Evolutionary conservation across 2,329 filamentous ascomycete species (phyloP).

Genomic region (Fusarium humuli): DNA sequence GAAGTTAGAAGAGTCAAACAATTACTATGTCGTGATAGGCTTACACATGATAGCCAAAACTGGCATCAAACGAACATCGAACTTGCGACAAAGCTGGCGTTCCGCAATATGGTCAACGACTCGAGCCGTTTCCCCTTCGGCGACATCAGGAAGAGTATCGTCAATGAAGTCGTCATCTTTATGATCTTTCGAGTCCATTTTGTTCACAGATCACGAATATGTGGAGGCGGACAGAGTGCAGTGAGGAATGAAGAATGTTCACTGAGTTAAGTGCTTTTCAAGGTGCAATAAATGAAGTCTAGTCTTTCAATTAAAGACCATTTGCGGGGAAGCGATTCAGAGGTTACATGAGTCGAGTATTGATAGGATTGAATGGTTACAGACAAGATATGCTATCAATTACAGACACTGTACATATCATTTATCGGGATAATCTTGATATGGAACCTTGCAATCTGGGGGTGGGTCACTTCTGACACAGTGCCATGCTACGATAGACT

Average conservation of each 20-base stretch:
- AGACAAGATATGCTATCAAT: not conserved
- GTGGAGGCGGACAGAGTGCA: not conserved
- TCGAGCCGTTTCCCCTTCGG: not conserved
- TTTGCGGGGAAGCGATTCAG: not conserved
- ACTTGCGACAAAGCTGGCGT: slow-evolving; percentile 18
- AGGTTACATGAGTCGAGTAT: not conserved
- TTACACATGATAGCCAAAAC: slow-evolving; percentile 20
- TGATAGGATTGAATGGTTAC: slow-evolving; percentile 3
- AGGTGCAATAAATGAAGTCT: not conserved
- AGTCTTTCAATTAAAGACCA: not conserved
- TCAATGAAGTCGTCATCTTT: slow-evolving; percentile 10
- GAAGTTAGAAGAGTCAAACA: not conserved
- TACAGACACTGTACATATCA: not conserved
- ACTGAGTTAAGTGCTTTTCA: accelerated
- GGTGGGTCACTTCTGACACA: not conserved
- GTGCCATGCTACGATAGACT: not conserved
- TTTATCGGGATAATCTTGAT: not conserved
- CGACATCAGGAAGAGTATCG: slow-evolving; percentile 3
- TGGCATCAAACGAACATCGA: slow-evolving; percentile 10
- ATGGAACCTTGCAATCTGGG: slow-evolving; percentile 1
- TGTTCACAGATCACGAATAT: not conserved
- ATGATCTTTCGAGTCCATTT: slow-evolving; percentile 10
- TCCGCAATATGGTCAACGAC: slow-evolving; percentile 16
- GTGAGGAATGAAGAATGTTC: not conserved
- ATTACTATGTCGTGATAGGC: accelerated